These are phyloP conservation scores for Penstemon davidsonii DNA, from an alignment of 257 asterid genomes.

Conservation along the genomic window DNA sequence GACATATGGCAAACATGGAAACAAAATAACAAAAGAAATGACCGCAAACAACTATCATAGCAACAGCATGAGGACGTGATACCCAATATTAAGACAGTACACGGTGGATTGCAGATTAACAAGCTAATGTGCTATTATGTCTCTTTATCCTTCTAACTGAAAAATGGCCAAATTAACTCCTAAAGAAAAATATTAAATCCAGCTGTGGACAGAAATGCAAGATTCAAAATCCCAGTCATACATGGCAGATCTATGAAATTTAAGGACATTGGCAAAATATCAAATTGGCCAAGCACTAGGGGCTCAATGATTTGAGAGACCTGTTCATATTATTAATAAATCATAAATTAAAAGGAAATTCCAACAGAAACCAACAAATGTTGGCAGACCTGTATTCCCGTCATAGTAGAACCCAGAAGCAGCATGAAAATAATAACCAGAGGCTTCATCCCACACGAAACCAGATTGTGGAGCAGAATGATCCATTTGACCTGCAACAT, in stretches of 20 bases:
- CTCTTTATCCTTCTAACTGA: background rate
- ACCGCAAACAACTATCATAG: background rate
- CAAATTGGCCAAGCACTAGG: constrained; percentile 13
- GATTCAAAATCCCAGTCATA: background rate
- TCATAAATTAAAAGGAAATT: constrained; percentile 1
- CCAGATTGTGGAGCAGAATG: constrained; percentile 83
- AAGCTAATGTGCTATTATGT: background rate
- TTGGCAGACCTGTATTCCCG: constrained; percentile 76
- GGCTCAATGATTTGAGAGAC: background rate
- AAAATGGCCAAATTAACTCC: background rate
- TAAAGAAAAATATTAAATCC: background rate
- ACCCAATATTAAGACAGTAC: background rate
- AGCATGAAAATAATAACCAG: constrained; percentile 97
- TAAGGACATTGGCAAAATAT: background rate
- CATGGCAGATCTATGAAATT: constrained; percentile 12
- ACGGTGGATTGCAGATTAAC: background rate
- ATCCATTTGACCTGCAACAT: constrained; percentile 48
- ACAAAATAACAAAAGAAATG: background rate
- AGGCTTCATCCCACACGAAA: constrained; percentile 98
- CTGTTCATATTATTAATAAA: constrained; percentile 1
- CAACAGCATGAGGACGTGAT: background rate
- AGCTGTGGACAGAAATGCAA: background rate
- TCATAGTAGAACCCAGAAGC: constrained; percentile 97
- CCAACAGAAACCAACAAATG: constrained; percentile 9
- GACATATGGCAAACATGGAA: background rate